Conservation (phyloP, 257 asterid genomes). For the Misopates orontium region DNA sequence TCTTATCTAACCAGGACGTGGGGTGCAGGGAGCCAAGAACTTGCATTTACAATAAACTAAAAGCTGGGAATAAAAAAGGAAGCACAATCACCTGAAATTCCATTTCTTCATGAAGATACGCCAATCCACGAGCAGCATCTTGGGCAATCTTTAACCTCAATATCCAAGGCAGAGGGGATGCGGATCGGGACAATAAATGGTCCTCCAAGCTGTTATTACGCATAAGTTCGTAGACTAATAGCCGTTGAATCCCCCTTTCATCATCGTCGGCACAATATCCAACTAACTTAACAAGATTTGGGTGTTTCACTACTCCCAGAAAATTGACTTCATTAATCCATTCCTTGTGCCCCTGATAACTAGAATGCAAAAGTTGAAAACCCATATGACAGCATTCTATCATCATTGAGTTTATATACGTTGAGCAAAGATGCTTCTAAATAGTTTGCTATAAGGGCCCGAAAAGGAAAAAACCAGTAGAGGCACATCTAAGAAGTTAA, state of each 20-base stretch:
- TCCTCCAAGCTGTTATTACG: slow-evolving; percentile 86
- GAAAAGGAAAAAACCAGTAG: neutral
- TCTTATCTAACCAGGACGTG: no score
- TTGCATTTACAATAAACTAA: neutral
- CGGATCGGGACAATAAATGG: slow-evolving; percentile 63
- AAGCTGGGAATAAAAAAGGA: neutral
- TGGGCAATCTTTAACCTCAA: slow-evolving; percentile 74
- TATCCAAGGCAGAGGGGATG: slow-evolving; percentile 71
- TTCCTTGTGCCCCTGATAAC: slow-evolving; percentile 98
- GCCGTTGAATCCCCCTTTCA: slow-evolving; percentile 94
- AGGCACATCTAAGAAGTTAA: neutral
- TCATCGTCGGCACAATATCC: slow-evolving; percentile 97
- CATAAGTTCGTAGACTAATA: slow-evolving; percentile 89
- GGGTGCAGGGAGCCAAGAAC: neutral
- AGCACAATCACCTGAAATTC: slow-evolving; percentile 74
- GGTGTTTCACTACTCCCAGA: slow-evolving; percentile 81
- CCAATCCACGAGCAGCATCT: slow-evolving; percentile 94
- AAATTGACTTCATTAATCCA: slow-evolving; percentile 92
- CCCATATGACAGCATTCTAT: slow-evolving; percentile 23
- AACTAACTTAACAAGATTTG: slow-evolving; percentile 81
- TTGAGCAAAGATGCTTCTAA: neutral
- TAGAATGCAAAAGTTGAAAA: slow-evolving; percentile 53
- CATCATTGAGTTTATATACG: neutral
- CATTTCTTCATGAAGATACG: slow-evolving; percentile 95
- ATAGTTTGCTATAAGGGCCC: neutral